Evolutionary conservation across 2,329 filamentous ascomycete species (phyloP).

Genomic region (Saccharata proteae): DNA sequence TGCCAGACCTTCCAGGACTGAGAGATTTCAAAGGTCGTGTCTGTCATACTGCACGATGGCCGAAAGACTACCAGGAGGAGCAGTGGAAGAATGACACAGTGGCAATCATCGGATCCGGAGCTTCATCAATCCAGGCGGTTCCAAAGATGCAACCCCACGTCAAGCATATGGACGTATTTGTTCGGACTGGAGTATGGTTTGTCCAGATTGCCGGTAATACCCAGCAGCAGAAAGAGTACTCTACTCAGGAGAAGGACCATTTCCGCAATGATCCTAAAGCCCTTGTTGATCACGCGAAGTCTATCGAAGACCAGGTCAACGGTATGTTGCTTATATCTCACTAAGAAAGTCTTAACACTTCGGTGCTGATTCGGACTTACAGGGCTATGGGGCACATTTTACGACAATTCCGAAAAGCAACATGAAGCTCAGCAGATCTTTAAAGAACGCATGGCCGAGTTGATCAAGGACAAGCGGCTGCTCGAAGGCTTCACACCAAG

Average conservation of each 20-base stretch:
- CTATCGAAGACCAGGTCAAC: conserved; percentile 29
- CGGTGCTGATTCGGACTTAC: no score
- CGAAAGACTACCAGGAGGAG: conserved; percentile 31
- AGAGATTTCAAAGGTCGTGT: conserved; percentile 34
- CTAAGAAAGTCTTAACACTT: no score
- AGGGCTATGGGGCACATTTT: conserved; percentile 35
- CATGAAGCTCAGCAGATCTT: conserved; percentile 26
- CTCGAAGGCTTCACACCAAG: conserved; percentile 36
- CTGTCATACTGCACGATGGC: conserved; percentile 35
- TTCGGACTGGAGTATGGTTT: conserved; percentile 35
- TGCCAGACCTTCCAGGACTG: conserved; percentile 28
- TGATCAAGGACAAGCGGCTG: conserved; percentile 39
- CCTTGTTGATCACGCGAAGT: conserved; percentile 32
- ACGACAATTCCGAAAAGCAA: conserved; percentile 30
- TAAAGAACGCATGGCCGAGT: conserved; percentile 34
- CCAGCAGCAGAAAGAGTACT: conserved; percentile 34
- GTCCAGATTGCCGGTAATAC: conserved; percentile 35
- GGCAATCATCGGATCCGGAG: conserved; percentile 34
- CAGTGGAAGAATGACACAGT: conserved; percentile 31
- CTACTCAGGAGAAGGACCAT: conserved; percentile 27
- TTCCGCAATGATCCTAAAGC: conserved; percentile 31
- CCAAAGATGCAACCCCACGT: conserved; percentile 34
- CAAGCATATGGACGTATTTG: conserved; percentile 35
- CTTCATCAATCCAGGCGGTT: conserved; percentile 34
- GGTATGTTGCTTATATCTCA: conserved; percentile 4